Conservation (phyloP, 768 basidiomycete genomes). For the Pleurotus cornucopiae region DNA sequence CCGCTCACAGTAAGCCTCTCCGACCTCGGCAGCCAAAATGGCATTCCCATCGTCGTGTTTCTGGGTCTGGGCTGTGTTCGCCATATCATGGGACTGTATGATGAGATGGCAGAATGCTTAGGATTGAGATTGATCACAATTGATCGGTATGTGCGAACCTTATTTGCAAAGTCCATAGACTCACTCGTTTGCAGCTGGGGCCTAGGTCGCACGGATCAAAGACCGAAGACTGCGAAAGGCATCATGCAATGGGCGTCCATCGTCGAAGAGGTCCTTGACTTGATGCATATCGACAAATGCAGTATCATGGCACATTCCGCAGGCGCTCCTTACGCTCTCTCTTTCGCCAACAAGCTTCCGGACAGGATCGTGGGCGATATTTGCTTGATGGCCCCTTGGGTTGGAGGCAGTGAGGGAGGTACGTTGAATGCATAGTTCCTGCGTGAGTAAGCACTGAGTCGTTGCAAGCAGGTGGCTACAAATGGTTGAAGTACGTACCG, state of each 20-base stretch:
- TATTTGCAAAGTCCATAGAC: not conserved
- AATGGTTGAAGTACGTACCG: slow-evolving; percentile 96
- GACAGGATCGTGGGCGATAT: slow-evolving; percentile 79
- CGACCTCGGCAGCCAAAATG: slow-evolving; percentile 83
- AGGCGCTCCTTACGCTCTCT: slow-evolving; percentile 91
- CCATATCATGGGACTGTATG: slow-evolving; percentile 92
- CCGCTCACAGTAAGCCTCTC: slow-evolving; percentile 88
- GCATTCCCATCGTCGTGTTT: slow-evolving; percentile 87
- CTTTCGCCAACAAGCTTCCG: slow-evolving; percentile 73
- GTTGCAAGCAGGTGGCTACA: slow-evolving; percentile 65
- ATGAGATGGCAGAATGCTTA: slow-evolving; percentile 90
- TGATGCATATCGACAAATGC: slow-evolving; percentile 71
- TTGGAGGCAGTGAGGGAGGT: slow-evolving; percentile 88
- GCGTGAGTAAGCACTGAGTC: not conserved
- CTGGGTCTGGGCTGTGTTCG: slow-evolving; percentile 92
- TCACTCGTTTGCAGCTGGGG: slow-evolving; percentile 67
- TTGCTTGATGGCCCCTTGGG: slow-evolving; percentile 94
- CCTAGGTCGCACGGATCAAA: slow-evolving; percentile 78
- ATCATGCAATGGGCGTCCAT: slow-evolving; percentile 89
- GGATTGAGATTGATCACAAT: slow-evolving; percentile 89
- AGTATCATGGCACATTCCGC: slow-evolving; percentile 95
- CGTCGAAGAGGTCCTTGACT: slow-evolving; percentile 86
- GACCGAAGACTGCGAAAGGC: slow-evolving; percentile 65
- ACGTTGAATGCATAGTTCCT: slow-evolving; percentile 24
- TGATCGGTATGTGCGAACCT: slow-evolving; percentile 58